Percentiles rank a stretch among this genome's conserved stretches.
Evolutionary conservation across 2,329 filamentous ascomycete species (phyloP).

Genomic region (Aureobasidium subglaciale): DNA sequence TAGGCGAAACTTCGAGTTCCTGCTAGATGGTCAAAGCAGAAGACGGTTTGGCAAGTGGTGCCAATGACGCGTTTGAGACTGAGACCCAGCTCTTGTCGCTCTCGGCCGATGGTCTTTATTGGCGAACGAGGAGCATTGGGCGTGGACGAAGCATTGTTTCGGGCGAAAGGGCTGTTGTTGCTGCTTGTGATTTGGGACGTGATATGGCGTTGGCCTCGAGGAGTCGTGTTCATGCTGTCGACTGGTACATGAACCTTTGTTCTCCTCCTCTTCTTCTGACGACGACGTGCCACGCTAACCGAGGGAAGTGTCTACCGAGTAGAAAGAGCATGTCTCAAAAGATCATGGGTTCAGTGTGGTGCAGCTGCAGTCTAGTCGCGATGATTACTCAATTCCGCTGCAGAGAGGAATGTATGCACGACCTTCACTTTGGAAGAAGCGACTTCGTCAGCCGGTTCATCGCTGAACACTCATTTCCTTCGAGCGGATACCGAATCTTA

Average conservation of each 20-base stretch:
- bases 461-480: background rate
- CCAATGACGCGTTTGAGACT: constrained; percentile 63
- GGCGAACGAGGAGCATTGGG: constrained; percentile 6
- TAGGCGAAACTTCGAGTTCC: constrained; percentile 71
- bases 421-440: background rate
- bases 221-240: constrained; percentile 1
- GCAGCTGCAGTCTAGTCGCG: background rate
- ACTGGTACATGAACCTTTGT: background rate
- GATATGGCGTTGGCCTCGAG: constrained; percentile 7
- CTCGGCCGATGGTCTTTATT: background rate
- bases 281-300: constrained; percentile 17
- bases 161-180: background rate
- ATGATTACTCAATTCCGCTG: background rate
- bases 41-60: constrained; percentile 76
- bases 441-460: background rate
- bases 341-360: background rate
- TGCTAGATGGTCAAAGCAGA: constrained; percentile 75
- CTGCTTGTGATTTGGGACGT: background rate
- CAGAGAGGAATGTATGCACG: background rate
- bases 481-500: background rate
- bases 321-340: constrained; percentile 15
- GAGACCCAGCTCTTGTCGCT: constrained; percentile 14
- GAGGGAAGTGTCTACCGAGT: constrained; percentile 19
- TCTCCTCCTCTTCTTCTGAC: background rate
- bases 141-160: background rate